phyloP scores from a whole-genome alignment of 2,329 filamentous ascomycete genomes.

The Aspergillus sergii region DNA sequence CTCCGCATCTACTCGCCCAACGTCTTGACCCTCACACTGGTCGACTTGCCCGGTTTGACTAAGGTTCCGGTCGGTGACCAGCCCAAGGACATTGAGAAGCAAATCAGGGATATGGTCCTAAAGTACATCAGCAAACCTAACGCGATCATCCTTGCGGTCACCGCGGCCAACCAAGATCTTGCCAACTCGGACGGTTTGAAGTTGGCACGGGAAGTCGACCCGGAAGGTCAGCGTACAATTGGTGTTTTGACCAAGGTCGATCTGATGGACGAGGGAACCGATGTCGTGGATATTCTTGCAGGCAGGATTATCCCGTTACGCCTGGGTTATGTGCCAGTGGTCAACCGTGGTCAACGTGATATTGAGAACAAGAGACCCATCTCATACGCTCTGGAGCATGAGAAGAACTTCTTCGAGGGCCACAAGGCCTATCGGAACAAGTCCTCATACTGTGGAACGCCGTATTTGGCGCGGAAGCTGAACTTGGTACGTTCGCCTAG shows the following conservation, averaged over 20 bases:
- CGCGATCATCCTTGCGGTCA: slow-evolving; percentile 95
- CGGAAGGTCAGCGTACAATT: slow-evolving; percentile 95
- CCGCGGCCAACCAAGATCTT: slow-evolving; percentile 94
- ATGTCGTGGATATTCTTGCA: slow-evolving; percentile 97
- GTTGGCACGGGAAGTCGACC: slow-evolving; percentile 93
- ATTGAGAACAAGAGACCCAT: slow-evolving; percentile 99
- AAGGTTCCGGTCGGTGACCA: slow-evolving; percentile 97
- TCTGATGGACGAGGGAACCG: slow-evolving; percentile 97
- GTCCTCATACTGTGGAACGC: slow-evolving; percentile 96
- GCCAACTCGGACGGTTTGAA: slow-evolving; percentile 98
- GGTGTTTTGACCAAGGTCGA: slow-evolving; percentile 99
- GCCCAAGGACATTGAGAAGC: slow-evolving; percentile 91
- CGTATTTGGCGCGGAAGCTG: slow-evolving; percentile 92
- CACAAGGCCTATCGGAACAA: slow-evolving; percentile 99
- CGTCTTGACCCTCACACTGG: slow-evolving; percentile 92
- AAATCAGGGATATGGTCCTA: slow-evolving; percentile 96
- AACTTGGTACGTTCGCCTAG: slow-evolving; percentile 64
- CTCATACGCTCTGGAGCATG: slow-evolving; percentile 83
- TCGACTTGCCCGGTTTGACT: slow-evolving; percentile 93
- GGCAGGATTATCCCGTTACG: slow-evolving; percentile 95
- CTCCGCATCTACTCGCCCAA: slow-evolving; percentile 98
- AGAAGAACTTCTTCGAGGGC: slow-evolving; percentile 97
- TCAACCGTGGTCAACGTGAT: slow-evolving; percentile 96
- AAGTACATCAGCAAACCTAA: slow-evolving; percentile 99
- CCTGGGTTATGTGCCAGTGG: slow-evolving; percentile 93